These are phyloP conservation scores for Fusarium acutatum DNA, from an alignment of 2,329 filamentous ascomycete species.

Conservation along the genomic window DNA sequence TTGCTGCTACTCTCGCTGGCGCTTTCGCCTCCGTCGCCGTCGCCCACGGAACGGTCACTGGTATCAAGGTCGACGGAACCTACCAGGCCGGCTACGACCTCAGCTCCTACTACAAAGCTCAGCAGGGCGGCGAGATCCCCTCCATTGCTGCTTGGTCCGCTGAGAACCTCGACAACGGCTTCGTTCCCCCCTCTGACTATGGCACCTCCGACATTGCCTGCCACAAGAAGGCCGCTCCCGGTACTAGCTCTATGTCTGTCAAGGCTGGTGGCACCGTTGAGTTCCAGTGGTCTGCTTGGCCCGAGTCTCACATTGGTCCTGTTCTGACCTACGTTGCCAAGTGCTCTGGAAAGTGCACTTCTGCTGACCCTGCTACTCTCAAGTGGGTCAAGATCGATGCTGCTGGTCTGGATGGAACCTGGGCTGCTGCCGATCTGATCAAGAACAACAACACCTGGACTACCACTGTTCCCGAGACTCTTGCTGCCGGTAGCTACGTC, in stretches of 20 bases:
- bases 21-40: constrained; percentile 35
- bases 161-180: constrained; percentile 59
- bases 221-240: constrained; percentile 52
- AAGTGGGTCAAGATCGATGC: constrained; percentile 72
- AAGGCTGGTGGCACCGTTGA: constrained; percentile 53
- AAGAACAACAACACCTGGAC: constrained; percentile 50
- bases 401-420: constrained; percentile 55
- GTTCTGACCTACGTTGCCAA: constrained; percentile 72
- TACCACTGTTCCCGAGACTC: constrained; percentile 48
- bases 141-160: constrained; percentile 51
- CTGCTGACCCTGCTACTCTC: constrained; percentile 61
- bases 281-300: constrained; percentile 55
- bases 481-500: constrained; percentile 55
- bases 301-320: constrained; percentile 58
- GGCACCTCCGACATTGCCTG: constrained; percentile 55
- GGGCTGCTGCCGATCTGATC: constrained; percentile 54
- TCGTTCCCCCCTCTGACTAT: constrained; percentile 55
- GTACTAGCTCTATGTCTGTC: constrained; percentile 46
- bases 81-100: constrained; percentile 28
- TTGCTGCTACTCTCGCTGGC: constrained; percentile 25
- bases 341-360: constrained; percentile 62
- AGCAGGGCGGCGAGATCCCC: constrained; percentile 31
- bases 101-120: constrained; percentile 33
- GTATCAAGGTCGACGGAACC: constrained; percentile 36
- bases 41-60: constrained; percentile 38